phyloP scores from a whole-genome alignment of 169 alveolate species.

The Babesia bovis region DNA sequence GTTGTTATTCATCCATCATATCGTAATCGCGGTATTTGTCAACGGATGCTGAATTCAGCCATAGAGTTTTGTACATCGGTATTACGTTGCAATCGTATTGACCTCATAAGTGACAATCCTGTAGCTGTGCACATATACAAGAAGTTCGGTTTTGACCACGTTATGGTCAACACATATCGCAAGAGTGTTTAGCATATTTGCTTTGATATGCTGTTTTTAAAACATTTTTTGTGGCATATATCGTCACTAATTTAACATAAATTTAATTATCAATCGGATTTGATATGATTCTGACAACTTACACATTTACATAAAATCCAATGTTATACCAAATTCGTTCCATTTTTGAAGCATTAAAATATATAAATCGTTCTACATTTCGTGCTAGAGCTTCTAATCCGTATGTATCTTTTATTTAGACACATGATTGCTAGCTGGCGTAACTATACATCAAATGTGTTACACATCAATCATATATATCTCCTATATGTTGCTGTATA shows the following conservation, averaged over 20 bases:
- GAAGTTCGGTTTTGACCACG: conserved; percentile 65
- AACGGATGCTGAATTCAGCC: conserved; percentile 55
- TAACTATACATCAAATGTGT: too few species aligned
- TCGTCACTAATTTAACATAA: background rate
- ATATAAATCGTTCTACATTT: too few species aligned
- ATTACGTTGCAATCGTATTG: conserved; percentile 72
- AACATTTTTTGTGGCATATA: background rate
- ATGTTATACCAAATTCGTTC: too few species aligned
- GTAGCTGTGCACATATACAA: conserved; percentile 68
- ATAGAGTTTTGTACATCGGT: conserved; percentile 62
- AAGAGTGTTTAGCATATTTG: conserved; percentile 9
- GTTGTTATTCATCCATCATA: conserved; percentile 67
- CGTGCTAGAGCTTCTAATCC: too few species aligned
- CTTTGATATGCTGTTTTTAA: background rate
- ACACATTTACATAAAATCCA: too few species aligned
- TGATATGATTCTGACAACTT: too few species aligned
- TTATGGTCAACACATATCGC: conserved; percentile 65
- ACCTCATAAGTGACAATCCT: conserved; percentile 69
- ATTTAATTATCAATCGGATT: background rate
- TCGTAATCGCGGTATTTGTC: conserved; percentile 68
- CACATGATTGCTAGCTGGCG: too few species aligned
- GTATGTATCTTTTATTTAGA: too few species aligned
- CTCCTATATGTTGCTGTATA: too few species aligned
- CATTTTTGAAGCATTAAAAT: too few species aligned
- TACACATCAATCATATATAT: too few species aligned